Evolutionary conservation across 139 green algal genomes (phyloP).

Genomic region (Auxenochlorella pyrenoidosa): DNA sequence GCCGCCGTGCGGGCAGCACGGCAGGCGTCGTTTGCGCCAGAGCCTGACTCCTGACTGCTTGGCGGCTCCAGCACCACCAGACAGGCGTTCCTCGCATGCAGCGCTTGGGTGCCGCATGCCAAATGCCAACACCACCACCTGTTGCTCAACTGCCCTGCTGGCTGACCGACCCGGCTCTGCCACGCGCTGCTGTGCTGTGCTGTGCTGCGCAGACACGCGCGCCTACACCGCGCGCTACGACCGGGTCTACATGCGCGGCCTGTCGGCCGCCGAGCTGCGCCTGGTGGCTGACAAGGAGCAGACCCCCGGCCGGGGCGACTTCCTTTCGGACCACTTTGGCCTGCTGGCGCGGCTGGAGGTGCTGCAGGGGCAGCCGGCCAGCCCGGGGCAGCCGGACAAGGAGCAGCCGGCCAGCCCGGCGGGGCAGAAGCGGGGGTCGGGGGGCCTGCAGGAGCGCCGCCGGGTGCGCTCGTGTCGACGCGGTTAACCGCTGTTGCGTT

Average conservation of each 20-base stretch:
- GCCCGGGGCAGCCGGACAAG: background rate
- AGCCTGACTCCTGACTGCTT: too few relatives aligned
- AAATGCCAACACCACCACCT: too few relatives aligned
- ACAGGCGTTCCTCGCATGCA: too few relatives aligned
- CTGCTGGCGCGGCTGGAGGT: background rate
- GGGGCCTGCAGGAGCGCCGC: too few relatives aligned
- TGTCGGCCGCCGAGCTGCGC: background rate
- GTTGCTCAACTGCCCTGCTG: background rate
- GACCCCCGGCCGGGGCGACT: constrained; percentile 4
- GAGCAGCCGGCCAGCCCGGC: background rate
- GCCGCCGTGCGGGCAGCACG: too few relatives aligned
- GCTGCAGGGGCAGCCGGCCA: background rate
- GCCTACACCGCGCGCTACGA: constrained; percentile 27
- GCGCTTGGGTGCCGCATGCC: too few relatives aligned
- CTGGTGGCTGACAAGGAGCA: background rate
- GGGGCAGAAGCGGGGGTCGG: background rate
- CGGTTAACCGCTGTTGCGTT: too few relatives aligned
- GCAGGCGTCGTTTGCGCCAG: too few relatives aligned
- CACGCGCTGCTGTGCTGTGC: background rate
- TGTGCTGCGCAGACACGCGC: background rate
- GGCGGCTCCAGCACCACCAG: too few relatives aligned
- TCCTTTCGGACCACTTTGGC: constrained; percentile 27
- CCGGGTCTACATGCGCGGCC: constrained; percentile 4
- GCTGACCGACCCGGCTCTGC: too few relatives aligned
- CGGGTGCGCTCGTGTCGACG: too few relatives aligned